Evolutionary conservation across 2,329 filamentous ascomycete genomes (phyloP), one percentile per base, ranked within the genome.

Genomic region (Aspergillus chevalieri): DNA sequence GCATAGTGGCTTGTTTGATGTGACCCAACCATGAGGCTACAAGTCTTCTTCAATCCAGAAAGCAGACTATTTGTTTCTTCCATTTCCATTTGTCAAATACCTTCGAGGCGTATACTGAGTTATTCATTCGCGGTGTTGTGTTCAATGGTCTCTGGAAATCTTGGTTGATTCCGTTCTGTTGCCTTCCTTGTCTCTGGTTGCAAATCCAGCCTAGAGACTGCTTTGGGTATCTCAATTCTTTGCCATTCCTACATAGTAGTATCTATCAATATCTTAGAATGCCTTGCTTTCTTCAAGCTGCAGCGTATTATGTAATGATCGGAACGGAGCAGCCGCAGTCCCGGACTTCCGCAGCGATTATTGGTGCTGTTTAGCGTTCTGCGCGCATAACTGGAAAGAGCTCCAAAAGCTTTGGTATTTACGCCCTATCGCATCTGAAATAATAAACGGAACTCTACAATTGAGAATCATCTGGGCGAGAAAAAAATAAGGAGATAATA

Each of bases 71-170:
- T 53, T 52, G 43, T 53, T 52, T 44, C 24, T 26, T 30, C n/a
- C n/a, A 15, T 52, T 48, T 47, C 49, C 52, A 58, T 58, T 50
- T 50, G 45, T 57, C 47, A 57, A 60, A 52, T 57, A 43, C 46
- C 46, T 47, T 24, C 38, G 50, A 52, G 52, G 52, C 38, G 42
- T 57, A 50, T 50, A 21, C 47, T 47, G 46, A 47, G 26, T 45
- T 19, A 47, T 42, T 41, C 44, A 44, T 49, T 54, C 46, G 36
- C 44, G 49, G 45, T 48, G 44, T 46, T 57, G 56, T 52, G 54
- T 58, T 12, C 10, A 30, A 30, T 30, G 26, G 26, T 30, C 26
- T 12, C 26, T 30, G 26, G 26, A 12, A 12, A 10, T 30, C 26
- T 30, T 26, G 6, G 7, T 26, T 26, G 24, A 26, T 26, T 26